A percentile compares a stretch with the other conserved stretches of the same genome.
Conservation (phyloP, 148 eudicot genomes). For the Spergularia marina region DNA sequence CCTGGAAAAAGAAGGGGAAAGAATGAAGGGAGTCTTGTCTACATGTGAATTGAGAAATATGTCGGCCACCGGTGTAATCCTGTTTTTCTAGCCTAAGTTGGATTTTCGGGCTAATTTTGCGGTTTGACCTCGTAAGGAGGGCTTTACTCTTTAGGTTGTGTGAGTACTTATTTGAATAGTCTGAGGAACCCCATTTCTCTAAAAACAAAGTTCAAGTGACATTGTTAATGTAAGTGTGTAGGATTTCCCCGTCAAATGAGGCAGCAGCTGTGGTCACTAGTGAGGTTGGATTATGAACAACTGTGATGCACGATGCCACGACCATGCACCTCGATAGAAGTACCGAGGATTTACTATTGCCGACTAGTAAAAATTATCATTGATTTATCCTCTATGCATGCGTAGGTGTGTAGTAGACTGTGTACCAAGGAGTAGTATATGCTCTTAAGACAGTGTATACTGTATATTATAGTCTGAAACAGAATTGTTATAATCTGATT, state of each 20-base stretch:
- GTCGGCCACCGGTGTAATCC: neutral
- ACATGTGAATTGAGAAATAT: neutral
- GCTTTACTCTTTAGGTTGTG: conserved; percentile 5
- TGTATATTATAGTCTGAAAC: neutral
- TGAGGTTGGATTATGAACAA: neutral
- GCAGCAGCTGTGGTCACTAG: neutral
- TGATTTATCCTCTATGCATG: neutral
- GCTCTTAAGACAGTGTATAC: neutral
- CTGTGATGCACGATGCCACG: conserved; percentile 13
- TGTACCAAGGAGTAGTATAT: neutral
- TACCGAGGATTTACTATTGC: neutral
- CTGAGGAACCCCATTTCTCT: neutral
- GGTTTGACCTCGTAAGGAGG: neutral
- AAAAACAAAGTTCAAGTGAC: neutral
- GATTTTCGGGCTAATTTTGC: conserved; percentile 1
- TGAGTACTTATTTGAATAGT: neutral
- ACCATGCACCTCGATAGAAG: conserved; percentile 11
- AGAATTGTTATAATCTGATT: neutral
- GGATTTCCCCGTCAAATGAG: neutral
- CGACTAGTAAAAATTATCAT: neutral
- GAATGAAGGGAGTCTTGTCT: neutral
- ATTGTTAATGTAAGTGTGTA: neutral
- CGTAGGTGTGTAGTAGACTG: neutral
- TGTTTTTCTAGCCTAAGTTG: neutral
- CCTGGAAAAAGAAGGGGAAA: neutral